Conservation (phyloP, 257 asterid genomes). For the Solanum neorickii region DNA sequence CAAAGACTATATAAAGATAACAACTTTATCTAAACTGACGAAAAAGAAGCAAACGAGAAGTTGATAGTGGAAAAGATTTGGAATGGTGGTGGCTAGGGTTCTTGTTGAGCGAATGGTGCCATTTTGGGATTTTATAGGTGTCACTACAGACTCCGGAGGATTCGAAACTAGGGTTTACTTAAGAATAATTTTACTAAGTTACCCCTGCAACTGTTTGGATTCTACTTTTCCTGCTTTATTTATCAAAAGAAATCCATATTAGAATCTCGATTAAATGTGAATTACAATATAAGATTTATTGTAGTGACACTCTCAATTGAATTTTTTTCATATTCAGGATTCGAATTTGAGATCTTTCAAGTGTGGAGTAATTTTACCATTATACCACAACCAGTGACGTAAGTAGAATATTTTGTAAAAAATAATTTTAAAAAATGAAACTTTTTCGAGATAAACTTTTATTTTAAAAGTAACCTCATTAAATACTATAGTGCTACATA, state of each 20-base stretch:
- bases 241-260: too few species aligned
- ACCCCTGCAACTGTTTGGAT: not conserved
- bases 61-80: too few species aligned
- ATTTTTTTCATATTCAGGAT: fast-evolving
- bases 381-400: too few species aligned
- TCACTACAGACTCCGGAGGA: not conserved
- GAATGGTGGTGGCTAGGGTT: not conserved
- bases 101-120: not conserved
- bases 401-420: too few species aligned
- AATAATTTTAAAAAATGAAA: too few species aligned
- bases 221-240: not conserved
- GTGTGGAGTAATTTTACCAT: fast-evolving
- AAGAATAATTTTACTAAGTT: not conserved
- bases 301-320: too few species aligned
- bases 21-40: not conserved
- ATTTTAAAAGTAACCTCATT: too few species aligned
- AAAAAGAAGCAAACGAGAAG: not conserved
- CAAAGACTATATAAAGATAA: not conserved
- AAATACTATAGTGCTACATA: too few species aligned
- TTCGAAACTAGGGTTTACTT: not conserved
- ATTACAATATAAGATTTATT: too few species aligned
- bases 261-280: too few species aligned
- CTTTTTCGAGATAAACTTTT: too few species aligned
- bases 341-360: too few species aligned
- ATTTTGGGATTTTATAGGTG: not conserved